Evolutionary conservation across 805 yeast species (phyloP), one percentile per base, ranked within the genome.

Genomic region (Saccharomycopsis schoenii): DNA sequence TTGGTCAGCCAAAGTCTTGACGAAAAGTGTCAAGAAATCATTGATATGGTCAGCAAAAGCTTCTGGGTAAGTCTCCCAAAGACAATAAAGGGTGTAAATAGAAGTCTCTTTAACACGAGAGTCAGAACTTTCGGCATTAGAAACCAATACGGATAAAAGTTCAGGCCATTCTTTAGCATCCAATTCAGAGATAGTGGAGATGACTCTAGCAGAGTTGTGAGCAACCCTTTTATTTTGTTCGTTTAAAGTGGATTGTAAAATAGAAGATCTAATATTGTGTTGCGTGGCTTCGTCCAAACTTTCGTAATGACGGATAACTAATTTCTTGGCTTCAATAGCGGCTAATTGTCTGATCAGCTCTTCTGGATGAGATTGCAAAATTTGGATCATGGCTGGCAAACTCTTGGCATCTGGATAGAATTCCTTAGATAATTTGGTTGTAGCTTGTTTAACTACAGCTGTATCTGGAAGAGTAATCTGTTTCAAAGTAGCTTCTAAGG

Each of bases 241-340:
- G 29, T 75, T 72, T 72, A 90, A 83, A 40, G 96, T 84, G 66
- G 84, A 79, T 67, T 81, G 78, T 67, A 93, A 79, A 64, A 93
- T 74, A 36, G 93, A 79, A 41, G 77, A 77, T 71, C 89, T 84
- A 71, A 94, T 84, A 61, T 80, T 79, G 51, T 78, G 76, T 73
- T 85, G 84, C 60, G 81, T 70, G 8, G 77, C 64, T 24, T 72
- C 82, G 66, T 76, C 78, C 24, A 73, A 42, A 12, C 66, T 36
- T 25, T 68, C 72, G 98, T 98, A 94, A 69, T 83, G 84, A 66
- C 80, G 77, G 59, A 79, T 70, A 47, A 92, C 83, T 70, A 88
- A 81, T 73, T 94, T 94, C 75, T 97, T 84, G 50, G 92, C 90
- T 76, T 94, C 99, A 65, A 94, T 97, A 64, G 97, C 96, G n/a